These are phyloP conservation scores for Fonsecaea erecta DNA, from an alignment of 2,329 filamentous ascomycete genomes.

Conservation along the genomic window DNA sequence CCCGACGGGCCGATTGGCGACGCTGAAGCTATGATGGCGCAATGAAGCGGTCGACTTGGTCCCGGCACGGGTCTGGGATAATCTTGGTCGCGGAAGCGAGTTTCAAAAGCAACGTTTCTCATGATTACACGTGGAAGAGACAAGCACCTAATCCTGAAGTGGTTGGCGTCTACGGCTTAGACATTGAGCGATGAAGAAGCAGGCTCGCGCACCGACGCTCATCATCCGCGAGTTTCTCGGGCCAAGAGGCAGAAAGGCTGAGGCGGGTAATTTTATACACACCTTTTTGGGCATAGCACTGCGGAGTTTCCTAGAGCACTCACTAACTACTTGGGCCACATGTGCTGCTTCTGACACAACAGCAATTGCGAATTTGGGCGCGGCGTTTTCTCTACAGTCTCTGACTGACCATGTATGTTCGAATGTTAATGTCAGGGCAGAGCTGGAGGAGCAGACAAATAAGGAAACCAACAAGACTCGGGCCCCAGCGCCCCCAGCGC, in stretches of 20 bases:
- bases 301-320: conserved; percentile 13
- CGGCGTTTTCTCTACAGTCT: conserved; percentile 5
- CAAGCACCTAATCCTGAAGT: background rate
- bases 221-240: background rate
- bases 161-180: background rate
- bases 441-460: conserved; percentile 1
- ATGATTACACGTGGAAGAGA: background rate
- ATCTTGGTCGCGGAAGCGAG: background rate
- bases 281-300: conserved; percentile 20
- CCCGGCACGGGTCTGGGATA: background rate
- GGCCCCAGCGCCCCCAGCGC: no score
- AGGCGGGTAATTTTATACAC: conserved; percentile 11
- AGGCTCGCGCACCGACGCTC: background rate
- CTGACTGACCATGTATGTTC: conserved; percentile 13
- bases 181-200: background rate
- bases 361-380: conserved; percentile 4
- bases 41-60: background rate
- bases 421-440: conserved; percentile 16
- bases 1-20: conserved; percentile 39
- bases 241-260: background rate
- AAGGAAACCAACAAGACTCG: background rate
- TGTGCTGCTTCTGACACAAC: background rate
- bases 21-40: conserved; percentile 24
- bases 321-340: conserved; percentile 5
- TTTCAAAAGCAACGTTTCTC: background rate